Conservation (phyloP, 495 filamentous ascomycete genomes). For the Trichoderma parareesei region DNA sequence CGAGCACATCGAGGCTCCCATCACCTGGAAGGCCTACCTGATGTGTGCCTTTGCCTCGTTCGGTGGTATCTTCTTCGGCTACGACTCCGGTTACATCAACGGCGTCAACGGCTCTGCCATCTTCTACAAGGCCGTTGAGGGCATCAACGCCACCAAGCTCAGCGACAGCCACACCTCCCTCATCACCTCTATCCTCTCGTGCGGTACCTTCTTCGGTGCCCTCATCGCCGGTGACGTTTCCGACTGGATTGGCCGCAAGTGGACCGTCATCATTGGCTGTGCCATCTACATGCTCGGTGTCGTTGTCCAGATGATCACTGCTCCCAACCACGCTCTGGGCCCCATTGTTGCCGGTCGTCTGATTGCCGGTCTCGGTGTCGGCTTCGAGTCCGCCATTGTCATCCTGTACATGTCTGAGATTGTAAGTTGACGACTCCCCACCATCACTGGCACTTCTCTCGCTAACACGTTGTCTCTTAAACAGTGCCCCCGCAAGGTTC, state of each 20-base stretch:
- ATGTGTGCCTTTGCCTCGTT: constrained; percentile 59
- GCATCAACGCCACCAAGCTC: constrained; percentile 17
- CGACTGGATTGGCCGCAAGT: constrained; percentile 54
- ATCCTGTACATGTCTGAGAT: constrained; percentile 72
- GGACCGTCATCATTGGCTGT: constrained; percentile 53
- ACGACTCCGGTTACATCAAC: constrained; percentile 52
- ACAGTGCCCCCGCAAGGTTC: constrained; percentile 61
- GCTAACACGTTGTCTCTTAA: constrained; percentile 48
- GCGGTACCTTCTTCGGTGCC: constrained; percentile 61
- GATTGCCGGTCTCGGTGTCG: constrained; percentile 56
- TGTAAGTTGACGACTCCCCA: constrained; percentile 20
- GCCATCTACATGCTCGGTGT: constrained; percentile 49
- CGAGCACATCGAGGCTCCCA: constrained; percentile 53
- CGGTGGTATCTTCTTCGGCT: constrained; percentile 54
- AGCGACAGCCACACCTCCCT: constrained; percentile 33
- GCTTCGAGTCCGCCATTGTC: constrained; percentile 50
- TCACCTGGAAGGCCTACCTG: constrained; percentile 57
- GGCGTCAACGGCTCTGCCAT: constrained; percentile 47
- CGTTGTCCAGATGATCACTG: constrained; percentile 48
- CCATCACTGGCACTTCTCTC: neutral
- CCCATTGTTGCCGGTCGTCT: constrained; percentile 56
- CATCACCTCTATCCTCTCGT: constrained; percentile 58
- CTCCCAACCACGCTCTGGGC: constrained; percentile 46
- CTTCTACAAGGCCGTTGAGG: constrained; percentile 42
- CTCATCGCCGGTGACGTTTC: constrained; percentile 53